Conservation (phyloP, 176 grass and related monocot species). For the Carex kokanica region DNA sequence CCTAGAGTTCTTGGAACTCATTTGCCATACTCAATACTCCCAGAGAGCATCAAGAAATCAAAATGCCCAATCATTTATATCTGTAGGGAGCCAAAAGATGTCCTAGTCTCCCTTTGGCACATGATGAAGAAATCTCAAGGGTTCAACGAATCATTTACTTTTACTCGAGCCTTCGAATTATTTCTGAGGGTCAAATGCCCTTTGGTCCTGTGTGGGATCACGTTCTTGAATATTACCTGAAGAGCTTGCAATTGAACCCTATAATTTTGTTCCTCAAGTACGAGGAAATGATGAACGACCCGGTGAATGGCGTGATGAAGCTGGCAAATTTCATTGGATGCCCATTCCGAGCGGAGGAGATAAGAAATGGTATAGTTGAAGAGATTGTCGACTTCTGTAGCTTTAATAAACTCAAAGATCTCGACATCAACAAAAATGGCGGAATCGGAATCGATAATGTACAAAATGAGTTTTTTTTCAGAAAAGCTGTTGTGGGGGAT, state of each 20-base stretch:
- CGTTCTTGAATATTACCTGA: conserved; percentile 12
- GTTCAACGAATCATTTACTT: not conserved
- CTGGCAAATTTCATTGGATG: not conserved
- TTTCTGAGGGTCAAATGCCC: not conserved
- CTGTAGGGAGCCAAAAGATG: conserved; percentile 25
- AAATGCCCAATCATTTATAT: not conserved
- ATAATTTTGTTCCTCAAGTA: conserved; percentile 19
- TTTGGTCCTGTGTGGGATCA: not conserved
- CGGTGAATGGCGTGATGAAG: not conserved
- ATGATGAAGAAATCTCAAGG: not conserved
- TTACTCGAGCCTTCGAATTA: not conserved
- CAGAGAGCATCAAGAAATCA: not conserved
- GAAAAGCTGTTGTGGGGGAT: no score
- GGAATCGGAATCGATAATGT: no score
- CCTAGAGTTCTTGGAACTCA: conserved; percentile 5
- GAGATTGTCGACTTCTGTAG: not conserved
- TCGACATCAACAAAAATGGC: no score
- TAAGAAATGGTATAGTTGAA: not conserved
- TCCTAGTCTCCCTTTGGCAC: not conserved
- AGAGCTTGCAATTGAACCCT: not conserved
- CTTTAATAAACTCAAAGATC: no score
- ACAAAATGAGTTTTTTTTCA: no score
- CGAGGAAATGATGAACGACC: conserved; percentile 21
- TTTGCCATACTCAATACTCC: not conserved
- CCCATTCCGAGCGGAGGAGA: not conserved